Base-by-base conservation (phyloP, 257 asterid species). In the Parsonsia alboflavescens region DNA sequence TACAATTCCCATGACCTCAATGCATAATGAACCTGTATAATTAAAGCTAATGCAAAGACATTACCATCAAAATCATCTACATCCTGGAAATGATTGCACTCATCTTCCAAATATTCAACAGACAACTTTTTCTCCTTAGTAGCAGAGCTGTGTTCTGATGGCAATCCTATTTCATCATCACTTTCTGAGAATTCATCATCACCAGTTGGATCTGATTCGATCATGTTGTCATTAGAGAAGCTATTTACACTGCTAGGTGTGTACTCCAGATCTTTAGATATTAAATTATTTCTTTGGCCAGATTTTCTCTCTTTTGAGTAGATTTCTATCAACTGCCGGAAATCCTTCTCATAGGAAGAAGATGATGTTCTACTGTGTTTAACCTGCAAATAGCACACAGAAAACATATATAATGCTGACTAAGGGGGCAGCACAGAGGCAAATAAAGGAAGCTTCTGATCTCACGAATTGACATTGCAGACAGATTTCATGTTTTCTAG, bases 21-120 rank as follows among this genome's bases (percentile, higher is more conserved):
- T 30, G 63, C 49, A 49, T 5, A 16, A 64, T 11, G 13, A 33
- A 58, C 58, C 12, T n/a, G 24, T 36, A 33, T 49, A 28, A 42
- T 61, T 39, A 71, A 22, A 78, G 44, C 15, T 28, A n/a, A 7
- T 7, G 13, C n/a, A 22, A 42, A 54, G 48, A 41, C 36, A 24
- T 80, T 86, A 89, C 97, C 95, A 75, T 91, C 97, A 49, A 91
- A 82, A 82, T 91, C 97, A 85, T 91, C 90, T 22, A 66, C 91
- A 65, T 84, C 90, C 74, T 71, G 86, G 71, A 83, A 73, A 54
- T 75, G 52, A 80, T 91, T 96, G 68, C 81, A 85, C 72, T 86
- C 97, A 81, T 87, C 97, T 87, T 89, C 97, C 66, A 91, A 85
- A 79, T 59, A 91, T 73, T 87, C 84, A 71, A 91, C 89, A 67